Percentiles rank a stretch among this genome's conserved stretches.
phyloP scores from a whole-genome alignment of 148 eudicot genomes.

The Heliamphora exappendiculata region DNA sequence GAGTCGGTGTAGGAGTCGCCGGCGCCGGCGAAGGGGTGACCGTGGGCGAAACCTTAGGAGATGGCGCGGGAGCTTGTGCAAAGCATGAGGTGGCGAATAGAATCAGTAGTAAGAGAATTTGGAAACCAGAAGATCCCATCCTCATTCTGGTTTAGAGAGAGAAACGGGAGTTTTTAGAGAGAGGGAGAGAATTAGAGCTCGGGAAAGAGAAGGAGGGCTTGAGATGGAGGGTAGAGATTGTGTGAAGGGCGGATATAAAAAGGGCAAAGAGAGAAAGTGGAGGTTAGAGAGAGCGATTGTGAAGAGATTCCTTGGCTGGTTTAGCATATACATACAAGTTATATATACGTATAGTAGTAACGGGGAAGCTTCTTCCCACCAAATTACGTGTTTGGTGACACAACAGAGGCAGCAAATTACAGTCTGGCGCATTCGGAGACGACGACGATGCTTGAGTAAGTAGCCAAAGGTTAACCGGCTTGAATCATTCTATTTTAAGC shows the following conservation, averaged over 20 bases:
- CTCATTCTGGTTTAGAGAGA: background rate
- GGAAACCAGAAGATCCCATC: constrained; percentile 9
- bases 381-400: too few relatives aligned
- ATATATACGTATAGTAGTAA: too few relatives aligned
- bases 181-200: background rate
- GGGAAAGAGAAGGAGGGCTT: too few relatives aligned
- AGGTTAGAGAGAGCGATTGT: background rate
- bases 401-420: too few relatives aligned
- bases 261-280: background rate
- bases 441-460: too few relatives aligned
- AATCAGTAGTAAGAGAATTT: constrained; percentile 21
- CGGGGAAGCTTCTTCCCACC: too few relatives aligned
- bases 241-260: background rate
- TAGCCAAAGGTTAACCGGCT: too few relatives aligned
- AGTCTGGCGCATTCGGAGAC: too few relatives aligned
- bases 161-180: background rate
- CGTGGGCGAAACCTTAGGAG: constrained; percentile 24
- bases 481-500: too few relatives aligned
- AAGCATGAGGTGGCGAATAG: constrained; percentile 33
- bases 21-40: constrained; percentile 14
- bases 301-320: background rate
- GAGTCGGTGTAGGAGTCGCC: constrained; percentile 2
- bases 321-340: background rate
- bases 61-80: constrained; percentile 32
- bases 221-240: background rate